These are phyloP conservation scores for Cytospora piceicola DNA, from an alignment of 2,329 filamentous ascomycete species.

Conservation along the genomic window DNA sequence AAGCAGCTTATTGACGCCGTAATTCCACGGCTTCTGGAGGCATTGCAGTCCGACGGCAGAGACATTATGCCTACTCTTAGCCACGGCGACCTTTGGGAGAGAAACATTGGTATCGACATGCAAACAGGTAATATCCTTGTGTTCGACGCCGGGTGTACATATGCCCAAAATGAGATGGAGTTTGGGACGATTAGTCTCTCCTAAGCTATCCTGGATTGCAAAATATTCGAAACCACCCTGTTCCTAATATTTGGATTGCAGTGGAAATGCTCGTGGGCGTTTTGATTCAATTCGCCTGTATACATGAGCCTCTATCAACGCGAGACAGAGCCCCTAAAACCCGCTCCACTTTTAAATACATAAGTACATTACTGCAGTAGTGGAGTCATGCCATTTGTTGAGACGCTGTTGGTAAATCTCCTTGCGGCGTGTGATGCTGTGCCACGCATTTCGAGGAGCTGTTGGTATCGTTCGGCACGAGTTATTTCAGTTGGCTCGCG, in stretches of 20 bases:
- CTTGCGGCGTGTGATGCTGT: too few species aligned
- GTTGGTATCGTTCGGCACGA: too few species aligned
- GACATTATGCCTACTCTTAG: not conserved
- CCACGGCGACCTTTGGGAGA: constrained; percentile 15
- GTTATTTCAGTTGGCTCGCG: too few species aligned
- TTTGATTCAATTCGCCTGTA: constrained; percentile 16
- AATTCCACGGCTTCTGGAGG: constrained; percentile 11
- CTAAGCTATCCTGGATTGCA: too few species aligned
- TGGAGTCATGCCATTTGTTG: too few species aligned
- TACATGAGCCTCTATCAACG: constrained; percentile 7
- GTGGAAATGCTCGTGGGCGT: constrained; percentile 16
- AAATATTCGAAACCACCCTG: too few species aligned
- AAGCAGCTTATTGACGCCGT: constrained; percentile 2
- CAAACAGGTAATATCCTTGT: not conserved
- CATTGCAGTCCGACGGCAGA: constrained; percentile 13
- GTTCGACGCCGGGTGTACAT: constrained; percentile 13
- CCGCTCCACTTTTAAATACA: too few species aligned
- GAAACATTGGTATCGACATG: constrained; percentile 5
- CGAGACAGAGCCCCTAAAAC: not conserved
- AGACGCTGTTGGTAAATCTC: too few species aligned
- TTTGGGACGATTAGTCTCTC: constrained; percentile 8
- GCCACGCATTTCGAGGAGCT: too few species aligned
- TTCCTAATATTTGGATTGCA: not conserved
- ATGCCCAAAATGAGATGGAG: constrained; percentile 18
- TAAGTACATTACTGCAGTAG: too few species aligned